Conservation (phyloP, 2,329 filamentous ascomycete genomes). For the Beauveria varroae region DNA sequence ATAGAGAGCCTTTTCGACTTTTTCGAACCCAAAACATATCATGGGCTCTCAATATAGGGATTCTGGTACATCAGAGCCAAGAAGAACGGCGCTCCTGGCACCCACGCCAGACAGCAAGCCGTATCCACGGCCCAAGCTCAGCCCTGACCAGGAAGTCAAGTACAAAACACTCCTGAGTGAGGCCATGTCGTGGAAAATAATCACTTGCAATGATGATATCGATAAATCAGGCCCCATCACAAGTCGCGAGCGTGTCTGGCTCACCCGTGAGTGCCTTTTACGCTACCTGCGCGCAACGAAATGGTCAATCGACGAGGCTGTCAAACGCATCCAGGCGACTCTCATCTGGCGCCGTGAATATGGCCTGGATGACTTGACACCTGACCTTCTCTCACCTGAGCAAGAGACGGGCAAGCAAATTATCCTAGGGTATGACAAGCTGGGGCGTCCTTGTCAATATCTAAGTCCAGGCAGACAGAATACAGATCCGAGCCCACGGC, state of each 20-base stretch:
- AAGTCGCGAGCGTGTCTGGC: conserved; percentile 77
- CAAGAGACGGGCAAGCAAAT: conserved; percentile 97
- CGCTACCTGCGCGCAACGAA: conserved; percentile 92
- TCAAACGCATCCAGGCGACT: conserved; percentile 72
- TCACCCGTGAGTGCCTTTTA: conserved; percentile 85
- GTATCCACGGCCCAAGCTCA: conserved; percentile 51
- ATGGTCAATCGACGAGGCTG: conserved; percentile 70
- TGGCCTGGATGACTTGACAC: conserved; percentile 68
- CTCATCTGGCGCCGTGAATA: conserved; percentile 88
- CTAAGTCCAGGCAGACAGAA: conserved; percentile 87
- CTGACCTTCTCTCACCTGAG: conserved; percentile 85
- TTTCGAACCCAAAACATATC: not conserved
- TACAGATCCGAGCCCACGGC: conserved; percentile 75
- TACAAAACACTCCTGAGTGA: conserved; percentile 69
- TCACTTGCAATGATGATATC: conserved; percentile 48
- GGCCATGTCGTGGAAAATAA: conserved; percentile 62
- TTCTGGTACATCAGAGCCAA: conserved; percentile 11
- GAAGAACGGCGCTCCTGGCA: conserved; percentile 48
- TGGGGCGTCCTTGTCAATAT: conserved; percentile 80
- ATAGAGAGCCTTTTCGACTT: too few relatives aligned
- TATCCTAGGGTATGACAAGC: conserved; percentile 77
- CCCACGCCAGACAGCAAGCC: conserved; percentile 54
- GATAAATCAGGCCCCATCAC: conserved; percentile 58
- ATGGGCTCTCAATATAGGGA: not conserved
- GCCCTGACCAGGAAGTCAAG: conserved; percentile 70